phyloP scores from a whole-genome alignment of 176 grass and related monocot species.

The Eleusine coracana region DNA sequence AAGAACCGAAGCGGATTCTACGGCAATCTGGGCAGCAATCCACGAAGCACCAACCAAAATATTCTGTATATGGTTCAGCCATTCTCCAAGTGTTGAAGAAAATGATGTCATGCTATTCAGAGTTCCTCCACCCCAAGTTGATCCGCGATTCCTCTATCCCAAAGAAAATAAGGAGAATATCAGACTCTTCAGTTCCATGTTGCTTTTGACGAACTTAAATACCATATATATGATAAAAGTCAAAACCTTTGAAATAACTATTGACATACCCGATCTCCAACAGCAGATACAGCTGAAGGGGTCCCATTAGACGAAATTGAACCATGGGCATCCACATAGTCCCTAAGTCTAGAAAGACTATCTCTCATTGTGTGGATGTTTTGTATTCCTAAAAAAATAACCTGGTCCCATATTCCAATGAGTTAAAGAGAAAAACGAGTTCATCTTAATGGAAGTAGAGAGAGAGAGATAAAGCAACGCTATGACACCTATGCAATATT shows the following conservation, averaged over 20 bases:
- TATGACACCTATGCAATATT: constrained; percentile 28
- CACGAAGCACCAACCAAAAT: constrained; percentile 92
- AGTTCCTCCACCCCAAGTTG: constrained; percentile 94
- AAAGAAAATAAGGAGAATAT: neutral
- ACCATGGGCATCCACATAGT: constrained; percentile 93
- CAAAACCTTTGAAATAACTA: constrained; percentile 18
- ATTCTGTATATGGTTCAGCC: constrained; percentile 95
- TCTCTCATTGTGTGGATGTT: constrained; percentile 99
- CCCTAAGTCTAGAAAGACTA: constrained; percentile 95
- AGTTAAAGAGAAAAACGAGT: constrained; percentile 33
- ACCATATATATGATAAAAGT: neutral
- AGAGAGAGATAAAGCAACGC: neutral
- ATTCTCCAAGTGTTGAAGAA: constrained; percentile 86
- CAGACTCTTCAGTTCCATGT: neutral
- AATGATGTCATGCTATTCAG: constrained; percentile 96
- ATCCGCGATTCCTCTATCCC: constrained; percentile 83
- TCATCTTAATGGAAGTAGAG: neutral
- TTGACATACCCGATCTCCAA: constrained; percentile 48
- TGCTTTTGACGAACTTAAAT: neutral
- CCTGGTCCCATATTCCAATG: constrained; percentile 52
- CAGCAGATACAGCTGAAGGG: constrained; percentile 66
- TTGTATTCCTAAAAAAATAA: constrained; percentile 95
- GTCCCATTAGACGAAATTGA: constrained; percentile 81
- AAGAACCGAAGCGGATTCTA: constrained; percentile 92
- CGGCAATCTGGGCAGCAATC: constrained; percentile 87